Base-by-base conservation (phyloP, 257 asterid species). In the Oldenlandia corymbosa region DNA sequence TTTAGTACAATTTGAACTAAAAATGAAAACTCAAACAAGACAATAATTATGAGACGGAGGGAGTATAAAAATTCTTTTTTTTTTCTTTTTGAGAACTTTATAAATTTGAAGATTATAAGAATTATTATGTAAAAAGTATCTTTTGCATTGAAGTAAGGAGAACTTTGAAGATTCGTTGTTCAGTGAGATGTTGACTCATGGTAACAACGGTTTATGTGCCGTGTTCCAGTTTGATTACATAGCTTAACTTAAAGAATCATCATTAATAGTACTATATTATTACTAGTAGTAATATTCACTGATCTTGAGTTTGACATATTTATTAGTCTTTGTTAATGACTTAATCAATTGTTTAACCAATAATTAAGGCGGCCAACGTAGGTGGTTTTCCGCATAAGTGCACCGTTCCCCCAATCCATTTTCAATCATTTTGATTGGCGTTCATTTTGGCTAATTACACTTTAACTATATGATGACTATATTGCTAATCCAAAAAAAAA, bases 361-460 rank as follows among this genome's bases (percentile, higher is more conserved):
- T 58, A 3, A 66, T 57, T 57, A 39, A 27, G 46, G 71, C 11
- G 50, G 60, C 23, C 34, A 37, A 34, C 66, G 11, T 10, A 1
- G 65, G 13, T 48, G 36, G 23, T 68, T 59, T 26, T 43, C 72
- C 45, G 45, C 67, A 48, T 68, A 59, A 47, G 57, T 60, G 1
- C n/a, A 5, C 59, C 50, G 10, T 67, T 34, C 27, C 49, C 66
- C 26, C 18, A 9, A 34, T 23, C 23, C 60, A 39, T 24, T 30
- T 24, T 50, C 73, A 9, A 52, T 59, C 30, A n/a, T n/a, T n/a
- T 16, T 20, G 53, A 34, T 66, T 34, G 3, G 53, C 18, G 5
- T 8, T 52, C 41, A 9, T 56, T n/a, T n/a, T n/a, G n/a, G 60
- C 60, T 23, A 53, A 27, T 61, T 17, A 5, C 5, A 26, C 37